Conservation (phyloP, 495 filamentous ascomycete genomes). For the Podospora appendiculata region DNA sequence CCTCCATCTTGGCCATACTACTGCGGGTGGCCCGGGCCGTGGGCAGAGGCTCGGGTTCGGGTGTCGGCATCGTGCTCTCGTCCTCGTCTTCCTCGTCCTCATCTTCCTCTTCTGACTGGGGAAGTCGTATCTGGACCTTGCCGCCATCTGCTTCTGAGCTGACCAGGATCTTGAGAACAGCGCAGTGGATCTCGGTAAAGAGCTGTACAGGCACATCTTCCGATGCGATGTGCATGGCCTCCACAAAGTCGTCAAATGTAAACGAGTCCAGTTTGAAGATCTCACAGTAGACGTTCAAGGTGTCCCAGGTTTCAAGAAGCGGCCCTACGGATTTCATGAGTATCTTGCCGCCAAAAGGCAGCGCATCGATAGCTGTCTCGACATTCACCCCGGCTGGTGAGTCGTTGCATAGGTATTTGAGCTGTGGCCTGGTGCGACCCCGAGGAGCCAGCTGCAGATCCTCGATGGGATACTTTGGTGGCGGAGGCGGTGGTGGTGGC, state of each 20-base stretch:
- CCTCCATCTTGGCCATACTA: constrained; percentile 75
- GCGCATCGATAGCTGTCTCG: constrained; percentile 1
- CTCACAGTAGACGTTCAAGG: constrained; percentile 91
- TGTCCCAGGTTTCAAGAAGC: constrained; percentile 88
- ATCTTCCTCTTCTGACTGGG: constrained; percentile 65
- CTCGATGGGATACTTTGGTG: constrained; percentile 90
- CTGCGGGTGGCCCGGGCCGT: constrained; percentile 70
- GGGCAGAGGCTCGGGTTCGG: constrained; percentile 58
- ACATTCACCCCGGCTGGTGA: constrained; percentile 26
- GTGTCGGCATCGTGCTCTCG: constrained; percentile 52
- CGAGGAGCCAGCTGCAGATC: constrained; percentile 71
- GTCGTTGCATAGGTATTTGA: constrained; percentile 70
- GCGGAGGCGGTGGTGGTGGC: constrained; percentile 61
- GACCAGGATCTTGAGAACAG: constrained; percentile 81
- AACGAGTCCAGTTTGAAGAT: constrained; percentile 92
- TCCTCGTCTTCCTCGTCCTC: constrained; percentile 56
- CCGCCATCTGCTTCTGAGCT: constrained; percentile 67
- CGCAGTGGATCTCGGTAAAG: constrained; percentile 85
- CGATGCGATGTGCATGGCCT: constrained; percentile 74
- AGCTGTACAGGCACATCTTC: constrained; percentile 78
- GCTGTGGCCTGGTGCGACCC: constrained; percentile 54
- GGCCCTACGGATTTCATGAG: constrained; percentile 71
- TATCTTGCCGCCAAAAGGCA: constrained; percentile 45
- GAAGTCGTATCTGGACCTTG: constrained; percentile 68
- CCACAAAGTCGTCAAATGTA: constrained; percentile 92